These are phyloP conservation scores for Talaromyces wortmannii DNA, from an alignment of 495 filamentous ascomycete species.

Conservation along the genomic window DNA sequence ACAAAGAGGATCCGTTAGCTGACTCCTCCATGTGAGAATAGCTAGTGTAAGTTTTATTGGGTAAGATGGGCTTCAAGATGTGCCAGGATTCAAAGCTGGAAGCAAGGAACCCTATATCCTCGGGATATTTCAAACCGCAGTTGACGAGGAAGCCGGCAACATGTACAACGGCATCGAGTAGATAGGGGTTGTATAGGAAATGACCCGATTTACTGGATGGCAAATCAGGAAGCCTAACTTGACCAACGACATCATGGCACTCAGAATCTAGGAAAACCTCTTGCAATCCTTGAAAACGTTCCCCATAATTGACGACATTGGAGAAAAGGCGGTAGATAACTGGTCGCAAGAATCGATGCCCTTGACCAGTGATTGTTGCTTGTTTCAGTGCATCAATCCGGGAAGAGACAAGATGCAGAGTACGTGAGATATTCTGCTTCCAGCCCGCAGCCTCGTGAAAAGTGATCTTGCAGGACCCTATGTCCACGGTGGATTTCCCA, in stretches of 20 bases:
- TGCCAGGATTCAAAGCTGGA: slow-evolving; percentile 60
- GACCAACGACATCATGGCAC: slow-evolving; percentile 20
- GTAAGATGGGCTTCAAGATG: slow-evolving; percentile 46
- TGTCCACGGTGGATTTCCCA: not conserved
- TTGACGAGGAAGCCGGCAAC: slow-evolving; percentile 46
- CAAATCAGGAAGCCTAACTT: slow-evolving; percentile 25
- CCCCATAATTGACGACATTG: slow-evolving; percentile 20
- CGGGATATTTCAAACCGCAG: slow-evolving; percentile 50
- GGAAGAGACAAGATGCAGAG: not conserved
- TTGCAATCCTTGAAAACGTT: slow-evolving; percentile 19
- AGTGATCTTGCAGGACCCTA: not conserved
- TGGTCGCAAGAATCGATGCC: slow-evolving; percentile 54
- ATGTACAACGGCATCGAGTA: slow-evolving; percentile 23
- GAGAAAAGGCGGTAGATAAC: slow-evolving; percentile 23
- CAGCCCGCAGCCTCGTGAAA: not conserved
- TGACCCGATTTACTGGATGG: slow-evolving; percentile 23
- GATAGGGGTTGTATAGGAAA: slow-evolving; percentile 20
- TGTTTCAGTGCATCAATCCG: not conserved
- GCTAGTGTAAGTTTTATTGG: slow-evolving; percentile 48
- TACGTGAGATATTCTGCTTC: not conserved
- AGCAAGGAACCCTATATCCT: slow-evolving; percentile 55
- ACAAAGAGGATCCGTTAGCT: slow-evolving; percentile 38
- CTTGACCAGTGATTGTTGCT: slow-evolving; percentile 6
- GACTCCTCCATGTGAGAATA: slow-evolving; percentile 55
- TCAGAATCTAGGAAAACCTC: slow-evolving; percentile 31